Base-by-base conservation (phyloP, 345 rosid genomes). In the Eucalyptus curtisii region DNA sequence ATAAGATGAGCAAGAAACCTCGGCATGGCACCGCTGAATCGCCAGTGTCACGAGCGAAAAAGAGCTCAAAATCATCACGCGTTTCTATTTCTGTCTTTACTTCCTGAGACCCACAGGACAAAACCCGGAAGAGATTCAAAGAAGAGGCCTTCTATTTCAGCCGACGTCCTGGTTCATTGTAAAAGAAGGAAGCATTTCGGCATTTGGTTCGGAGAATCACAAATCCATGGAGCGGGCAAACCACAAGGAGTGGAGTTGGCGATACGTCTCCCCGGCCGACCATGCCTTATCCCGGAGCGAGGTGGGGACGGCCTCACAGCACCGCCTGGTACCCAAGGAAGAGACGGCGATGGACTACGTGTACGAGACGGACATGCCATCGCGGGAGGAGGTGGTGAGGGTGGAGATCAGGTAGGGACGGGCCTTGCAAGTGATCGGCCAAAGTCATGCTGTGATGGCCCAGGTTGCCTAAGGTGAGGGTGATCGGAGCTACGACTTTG, bases 291-390 rank as follows among this genome's bases (percentile, higher is more conserved):
- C 31, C 66, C 3, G 0, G 31, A 59, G 68, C 2, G 68, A 59
- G 68, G 30, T 59, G 66, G 66, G 66, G 15, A 25, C 4, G 2
- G 66, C 66, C 66, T 59, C n/a, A 27, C 66, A 9, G 61, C 61
- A 24, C 30, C 4, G 0, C 42, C 0, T 31, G 1, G 22, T 31
- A 2, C 2, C 80, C 40, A 33, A 16, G 80, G 40, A 68, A 68
- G 80, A 16, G 80, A 68, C 22, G 0, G 42, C 42, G 42, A 68
- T 5, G 80, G 80, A 68, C 80, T 68, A 3, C 5, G 12, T 66
- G 42, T 31, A 31, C 42, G 37, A 68, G 42, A 10, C 3, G 42
- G 80, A 31, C 22, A 17, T 17, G 42, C 79, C 42, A 31, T 4
- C 10, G 79, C 1, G 10, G 42, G 3, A 31, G 79, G 7, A 66